These are phyloP conservation scores for Citrus maxima DNA, from an alignment of 345 rosid species.

Conservation along the genomic window DNA sequence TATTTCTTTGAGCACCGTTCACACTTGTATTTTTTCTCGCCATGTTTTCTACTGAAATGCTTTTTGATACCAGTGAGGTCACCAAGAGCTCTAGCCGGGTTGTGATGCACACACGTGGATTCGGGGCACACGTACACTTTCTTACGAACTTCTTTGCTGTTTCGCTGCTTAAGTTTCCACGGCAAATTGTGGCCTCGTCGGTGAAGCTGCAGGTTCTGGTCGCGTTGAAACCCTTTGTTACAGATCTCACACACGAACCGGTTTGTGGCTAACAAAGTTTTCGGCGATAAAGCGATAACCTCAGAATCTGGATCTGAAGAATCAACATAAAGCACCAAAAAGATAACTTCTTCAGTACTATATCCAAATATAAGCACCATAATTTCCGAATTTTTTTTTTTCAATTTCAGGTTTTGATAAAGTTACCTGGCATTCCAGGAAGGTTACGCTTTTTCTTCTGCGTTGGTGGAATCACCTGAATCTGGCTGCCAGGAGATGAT, in stretches of 20 bases:
- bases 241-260: slow-evolving; percentile 84
- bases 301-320: slow-evolving; percentile 70
- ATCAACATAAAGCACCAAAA: background rate
- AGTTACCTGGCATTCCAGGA: slow-evolving; percentile 82
- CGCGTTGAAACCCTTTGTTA: slow-evolving; percentile 74
- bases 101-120: slow-evolving; percentile 63
- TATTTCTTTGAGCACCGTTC: slow-evolving; percentile 76
- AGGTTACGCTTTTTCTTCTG: slow-evolving; percentile 70
- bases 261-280: slow-evolving; percentile 54
- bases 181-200: slow-evolving; percentile 81
- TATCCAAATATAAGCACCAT: background rate
- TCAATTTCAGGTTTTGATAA: slow-evolving; percentile 1
- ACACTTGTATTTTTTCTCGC: slow-evolving; percentile 84
- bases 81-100: slow-evolving; percentile 68
- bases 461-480: slow-evolving; percentile 25
- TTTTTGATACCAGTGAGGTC: slow-evolving; percentile 87
- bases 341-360: background rate
- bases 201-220: slow-evolving; percentile 79
- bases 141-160: slow-evolving; percentile 48
- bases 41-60: slow-evolving; percentile 74
- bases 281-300: slow-evolving; percentile 70
- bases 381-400: background rate
- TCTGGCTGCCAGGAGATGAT: slow-evolving; percentile 29
- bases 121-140: slow-evolving; percentile 80
- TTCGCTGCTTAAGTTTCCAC: slow-evolving; percentile 68